Base-by-base conservation (phyloP, 192 early-diverging fungal species). In the Cetraspora pellucida region DNA sequence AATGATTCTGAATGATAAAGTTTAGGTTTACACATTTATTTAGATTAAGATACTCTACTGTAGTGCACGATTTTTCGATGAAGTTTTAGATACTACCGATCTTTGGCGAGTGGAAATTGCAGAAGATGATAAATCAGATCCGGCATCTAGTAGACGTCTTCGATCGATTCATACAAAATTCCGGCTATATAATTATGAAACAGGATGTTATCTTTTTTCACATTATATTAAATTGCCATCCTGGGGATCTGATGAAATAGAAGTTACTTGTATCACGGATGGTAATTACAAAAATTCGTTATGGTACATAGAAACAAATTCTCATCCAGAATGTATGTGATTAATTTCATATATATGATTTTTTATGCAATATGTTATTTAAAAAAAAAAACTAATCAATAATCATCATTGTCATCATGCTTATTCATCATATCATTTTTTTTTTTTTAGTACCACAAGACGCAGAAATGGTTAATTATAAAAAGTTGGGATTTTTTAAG, bases 261-360 rank as follows among this genome's bases (percentile, higher is more conserved):
- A 99, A 74, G 91, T 97, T 50, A 96, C 94, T 37, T 96, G 97
- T 68, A 96, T 96, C 84, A 94, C 95, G 77, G 90, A 91, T 50
- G 85, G 87, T 44, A 86, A 85, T 65, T 83, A 89, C 30, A 79
- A 87, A 57, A 87, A 89, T 80, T 93, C 93, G 19, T 70, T 87
- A 10, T 99, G 95, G 95, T 89, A 86, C 57, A 85, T 97, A 70
- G 95, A 97, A 44, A 85, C 83, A 27, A 94, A 85, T 72, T 44
- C 78, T 17, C 82, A 91, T 27, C 46, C 59, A 30, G 27, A 55
- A 2, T 78, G 87, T 86, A 85, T 79, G 82, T 80, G 11, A 17
- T 37, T 10, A 17, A 25, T 37, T 37, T 37, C 37, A 7, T n/a
- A n/a, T n/a, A n/a, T n/a, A n/a, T n/a, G n/a, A n/a, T n/a, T n/a